These are phyloP conservation scores for Dipodascopsis uninucleata DNA, from an alignment of 805 yeast genomes.

Conservation along the genomic window DNA sequence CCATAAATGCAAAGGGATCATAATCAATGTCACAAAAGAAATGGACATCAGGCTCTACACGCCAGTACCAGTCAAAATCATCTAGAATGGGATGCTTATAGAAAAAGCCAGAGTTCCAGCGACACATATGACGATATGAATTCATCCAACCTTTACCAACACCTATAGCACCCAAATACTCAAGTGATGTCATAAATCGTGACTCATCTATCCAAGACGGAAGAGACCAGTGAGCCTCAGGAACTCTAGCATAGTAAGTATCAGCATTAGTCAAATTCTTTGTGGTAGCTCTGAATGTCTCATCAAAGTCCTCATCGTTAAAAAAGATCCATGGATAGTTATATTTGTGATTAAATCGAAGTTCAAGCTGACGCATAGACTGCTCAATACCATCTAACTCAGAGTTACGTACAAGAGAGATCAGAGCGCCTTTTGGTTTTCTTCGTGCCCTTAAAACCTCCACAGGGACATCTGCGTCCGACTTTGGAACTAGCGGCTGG, in stretches of 20 bases:
- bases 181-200: constrained; percentile 25
- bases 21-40: constrained; percentile 74
- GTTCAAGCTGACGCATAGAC: constrained; percentile 62
- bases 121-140: constrained; percentile 72
- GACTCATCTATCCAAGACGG: constrained; percentile 59
- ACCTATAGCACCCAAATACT: constrained; percentile 34
- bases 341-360: constrained; percentile 58
- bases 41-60: constrained; percentile 84
- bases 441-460: constrained; percentile 20
- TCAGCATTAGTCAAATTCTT: constrained; percentile 56
- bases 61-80: constrained; percentile 73
- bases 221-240: constrained; percentile 61
- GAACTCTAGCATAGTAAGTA: constrained; percentile 53
- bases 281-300: constrained; percentile 54
- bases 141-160: constrained; percentile 64
- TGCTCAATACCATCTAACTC: constrained; percentile 58
- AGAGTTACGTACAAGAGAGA: constrained; percentile 61
- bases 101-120: constrained; percentile 72
- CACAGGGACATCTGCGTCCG: constrained; percentile 21
- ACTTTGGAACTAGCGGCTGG: constrained; percentile 16
- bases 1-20: constrained; percentile 78
- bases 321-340: constrained; percentile 79
- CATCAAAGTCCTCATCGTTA: constrained; percentile 62
- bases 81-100: constrained; percentile 58
- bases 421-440: constrained; percentile 40